These are phyloP conservation scores for Ceratobasidium papillatum DNA, from an alignment of 1,284 basidiomycete species.

Conservation along the genomic window DNA sequence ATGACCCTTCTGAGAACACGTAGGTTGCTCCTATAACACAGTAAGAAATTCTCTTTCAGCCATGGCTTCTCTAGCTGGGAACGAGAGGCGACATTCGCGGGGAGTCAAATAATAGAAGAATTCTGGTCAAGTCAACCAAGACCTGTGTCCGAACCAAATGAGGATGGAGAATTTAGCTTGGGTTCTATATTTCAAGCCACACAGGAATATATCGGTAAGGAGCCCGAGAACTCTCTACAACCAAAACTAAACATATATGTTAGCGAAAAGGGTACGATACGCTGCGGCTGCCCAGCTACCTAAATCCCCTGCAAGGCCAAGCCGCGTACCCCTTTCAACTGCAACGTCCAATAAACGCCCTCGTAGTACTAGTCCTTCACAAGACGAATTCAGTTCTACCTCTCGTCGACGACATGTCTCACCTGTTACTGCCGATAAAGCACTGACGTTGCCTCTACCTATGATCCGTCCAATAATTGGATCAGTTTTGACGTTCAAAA, in stretches of 20 bases:
- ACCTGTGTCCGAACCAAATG: conserved; percentile 16
- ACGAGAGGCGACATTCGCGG: not conserved
- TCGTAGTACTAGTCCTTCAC: not conserved
- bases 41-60: not conserved
- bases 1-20: conserved; percentile 19
- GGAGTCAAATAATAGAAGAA: conserved; percentile 4
- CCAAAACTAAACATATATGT: not conserved
- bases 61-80: conserved; percentile 20
- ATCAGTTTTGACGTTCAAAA: conserved; percentile 33
- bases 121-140: conserved; percentile 16
- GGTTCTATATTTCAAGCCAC: conserved; percentile 17
- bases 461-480: conserved; percentile 31
- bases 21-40: not conserved
- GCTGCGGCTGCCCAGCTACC: conserved; percentile 3
- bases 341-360: conserved; percentile 4
- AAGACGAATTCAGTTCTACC: not conserved
- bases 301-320: not conserved
- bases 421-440: not conserved
- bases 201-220: conserved; percentile 18
- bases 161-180: conserved; percentile 5
- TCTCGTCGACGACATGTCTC: conserved; percentile 19
- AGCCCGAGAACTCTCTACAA: not conserved
- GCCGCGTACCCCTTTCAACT: not conserved
- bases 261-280: conserved; percentile 1
- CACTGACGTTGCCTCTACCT: not conserved